These are phyloP conservation scores for Hibiscus syriacus DNA, from an alignment of 345 rosid genomes.

Conservation along the genomic window DNA sequence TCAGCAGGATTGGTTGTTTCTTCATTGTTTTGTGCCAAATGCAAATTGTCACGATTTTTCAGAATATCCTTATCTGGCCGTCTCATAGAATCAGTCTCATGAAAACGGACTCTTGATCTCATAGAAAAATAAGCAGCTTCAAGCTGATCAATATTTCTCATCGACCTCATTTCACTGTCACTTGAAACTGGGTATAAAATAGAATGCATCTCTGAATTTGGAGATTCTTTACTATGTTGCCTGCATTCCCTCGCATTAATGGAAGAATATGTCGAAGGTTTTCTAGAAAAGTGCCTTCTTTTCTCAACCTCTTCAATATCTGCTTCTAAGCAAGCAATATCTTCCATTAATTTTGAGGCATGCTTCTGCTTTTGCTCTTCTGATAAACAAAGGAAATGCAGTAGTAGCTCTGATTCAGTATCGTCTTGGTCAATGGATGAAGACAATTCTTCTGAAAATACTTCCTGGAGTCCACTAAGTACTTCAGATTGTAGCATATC, in stretches of 20 bases:
- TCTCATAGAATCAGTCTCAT: conserved; percentile 33
- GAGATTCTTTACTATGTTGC: conserved; percentile 16
- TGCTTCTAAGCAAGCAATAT: conserved; percentile 56
- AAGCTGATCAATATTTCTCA: conserved; percentile 59
- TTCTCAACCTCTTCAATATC: conserved; percentile 64
- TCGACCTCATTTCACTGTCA: conserved; percentile 44
- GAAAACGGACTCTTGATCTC: conserved; percentile 56
- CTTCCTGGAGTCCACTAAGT: conserved; percentile 55
- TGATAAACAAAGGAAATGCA: conserved; percentile 59
- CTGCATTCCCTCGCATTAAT: conserved; percentile 15
- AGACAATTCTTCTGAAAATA: conserved; percentile 45
- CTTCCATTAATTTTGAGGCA: conserved; percentile 54
- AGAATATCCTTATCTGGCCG: conserved; percentile 60
- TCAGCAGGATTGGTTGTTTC: conserved; percentile 47
- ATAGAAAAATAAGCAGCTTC: conserved; percentile 83
- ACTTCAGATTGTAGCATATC: conserved; percentile 81
- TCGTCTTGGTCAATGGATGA: conserved; percentile 68
- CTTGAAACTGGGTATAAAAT: conserved; percentile 31
- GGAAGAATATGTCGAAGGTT: conserved; percentile 17
- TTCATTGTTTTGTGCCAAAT: conserved; percentile 29
- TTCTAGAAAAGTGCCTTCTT: conserved; percentile 42
- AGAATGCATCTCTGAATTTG: conserved; percentile 28
- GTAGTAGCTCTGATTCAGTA: conserved; percentile 67
- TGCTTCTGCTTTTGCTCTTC: conserved; percentile 69
- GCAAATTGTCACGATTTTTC: conserved; percentile 35